Evolutionary conservation across 1,139 yeast genomes (phyloP), one percentile per base, ranked within the genome.

Genomic region (Candida smagusa): DNA sequence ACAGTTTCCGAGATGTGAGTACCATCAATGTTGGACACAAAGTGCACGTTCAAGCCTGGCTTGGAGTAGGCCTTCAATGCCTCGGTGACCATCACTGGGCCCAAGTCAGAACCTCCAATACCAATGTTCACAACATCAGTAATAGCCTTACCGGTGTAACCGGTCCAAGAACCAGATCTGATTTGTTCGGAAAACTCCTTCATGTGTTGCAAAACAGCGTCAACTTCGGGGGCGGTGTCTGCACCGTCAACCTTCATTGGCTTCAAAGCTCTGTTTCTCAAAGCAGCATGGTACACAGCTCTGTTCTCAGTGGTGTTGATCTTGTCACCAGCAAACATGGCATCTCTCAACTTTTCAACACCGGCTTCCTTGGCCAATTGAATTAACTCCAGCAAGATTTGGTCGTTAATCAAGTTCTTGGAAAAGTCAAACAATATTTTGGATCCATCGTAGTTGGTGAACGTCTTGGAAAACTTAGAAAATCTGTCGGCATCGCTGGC

Each of bases 21-120:
- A 61, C 98, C 98, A 61, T 92, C 98, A 59, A 92, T 92, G 78
- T 92, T 92, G 53, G 97, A 90, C 44, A 92, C 97, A 65, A 89
- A 92, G 72, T 92, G 96, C 38, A 79, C 96, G 47, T 73, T 68
- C 54, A 92, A 74, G 44, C 81, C 85, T 46, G 82, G 81, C 56
- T 83, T 74, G 46, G 90, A 72, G 68, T 92, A 92, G 49, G 86
- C 82, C 74, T 90, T 92, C 62, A 92, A 79, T 28, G 98, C 97
- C 71, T 92, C 97, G 43, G 97, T 89, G 52, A 92, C 97, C 98
- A 92, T 92, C 40, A 92, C 97, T 36, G 98, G 98, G 54, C 98
- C 98, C 57, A 92, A 78, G 65, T 92, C 98, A 23, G 97, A 89
- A 52, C 98, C 98, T 60, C 98, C 98, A 61, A 92, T 92, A 68